Conservation (phyloP, 345 rosid species). For the Pseudoturritis turrita region DNA sequence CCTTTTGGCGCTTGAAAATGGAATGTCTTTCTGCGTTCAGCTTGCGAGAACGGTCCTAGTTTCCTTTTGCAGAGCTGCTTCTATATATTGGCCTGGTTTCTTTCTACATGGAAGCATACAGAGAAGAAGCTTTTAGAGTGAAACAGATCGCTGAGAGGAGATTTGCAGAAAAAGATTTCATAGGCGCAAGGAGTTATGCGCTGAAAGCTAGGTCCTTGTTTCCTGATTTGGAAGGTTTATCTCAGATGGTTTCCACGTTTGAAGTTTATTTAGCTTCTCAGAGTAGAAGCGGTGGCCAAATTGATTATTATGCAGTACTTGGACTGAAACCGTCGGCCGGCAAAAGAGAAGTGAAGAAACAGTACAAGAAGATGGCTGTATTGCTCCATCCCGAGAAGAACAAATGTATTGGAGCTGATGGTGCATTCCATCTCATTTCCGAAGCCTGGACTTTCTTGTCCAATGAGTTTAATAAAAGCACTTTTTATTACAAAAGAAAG, state of each 20-base stretch:
- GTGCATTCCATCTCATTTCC: constrained; percentile 91
- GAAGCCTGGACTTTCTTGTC: constrained; percentile 91
- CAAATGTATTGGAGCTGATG: constrained; percentile 79
- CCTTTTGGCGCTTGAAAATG: constrained; percentile 26
- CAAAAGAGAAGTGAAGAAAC: constrained; percentile 80
- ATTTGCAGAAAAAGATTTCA: constrained; percentile 74
- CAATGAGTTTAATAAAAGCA: constrained; percentile 58
- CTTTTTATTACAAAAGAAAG: constrained; percentile 55
- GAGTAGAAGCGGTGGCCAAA: constrained; percentile 52
- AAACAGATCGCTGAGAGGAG: constrained; percentile 85
- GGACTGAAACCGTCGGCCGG: constrained; percentile 93
- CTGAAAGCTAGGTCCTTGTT: constrained; percentile 66
- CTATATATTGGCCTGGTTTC: constrained; percentile 23
- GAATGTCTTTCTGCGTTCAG: constrained; percentile 22
- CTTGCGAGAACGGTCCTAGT: constrained; percentile 35
- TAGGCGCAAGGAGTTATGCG: constrained; percentile 75
- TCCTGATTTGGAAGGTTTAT: constrained; percentile 82
- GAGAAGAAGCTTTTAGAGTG: constrained; percentile 78
- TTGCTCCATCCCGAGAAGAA: constrained; percentile 93
- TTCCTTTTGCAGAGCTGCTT: constrained; percentile 29
- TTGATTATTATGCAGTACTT: constrained; percentile 80
- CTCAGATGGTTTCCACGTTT: constrained; percentile 93
- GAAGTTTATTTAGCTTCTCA: constrained; percentile 89
- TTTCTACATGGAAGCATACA: constrained; percentile 59
- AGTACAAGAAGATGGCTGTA: constrained; percentile 87